Evolutionary conservation across 768 basidiomycete species (phyloP).

Genomic region (Mycena galopus): DNA sequence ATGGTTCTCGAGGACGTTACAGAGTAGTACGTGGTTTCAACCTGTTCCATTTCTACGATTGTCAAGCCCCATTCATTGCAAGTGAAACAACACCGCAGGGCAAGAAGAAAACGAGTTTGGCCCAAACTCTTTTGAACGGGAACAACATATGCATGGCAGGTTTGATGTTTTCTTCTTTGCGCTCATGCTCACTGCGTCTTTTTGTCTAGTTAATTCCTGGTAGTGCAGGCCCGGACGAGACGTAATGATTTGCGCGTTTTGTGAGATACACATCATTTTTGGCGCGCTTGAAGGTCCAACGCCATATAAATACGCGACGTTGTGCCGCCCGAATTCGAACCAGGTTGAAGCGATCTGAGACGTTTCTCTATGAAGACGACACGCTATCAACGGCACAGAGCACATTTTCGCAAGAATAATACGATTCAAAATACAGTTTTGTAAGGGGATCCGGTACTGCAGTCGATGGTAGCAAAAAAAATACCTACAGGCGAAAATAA

Average conservation of each 20-base stretch:
- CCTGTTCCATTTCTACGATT: background rate
- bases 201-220: conserved; percentile 74
- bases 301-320: background rate
- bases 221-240: conserved; percentile 73
- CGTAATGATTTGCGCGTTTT: conserved; percentile 2
- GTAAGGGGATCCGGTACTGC: background rate
- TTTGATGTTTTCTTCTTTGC: conserved; percentile 11
- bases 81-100: conserved; percentile 92
- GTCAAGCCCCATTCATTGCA: background rate
- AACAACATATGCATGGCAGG: conserved; percentile 97
- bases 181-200: conserved; percentile 16
- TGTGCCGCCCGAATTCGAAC: background rate
- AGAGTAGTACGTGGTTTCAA: conserved; percentile 80
- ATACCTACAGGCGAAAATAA: background rate
- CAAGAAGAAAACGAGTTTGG: conserved; percentile 82
- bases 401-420: background rate
- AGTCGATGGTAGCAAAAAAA: background rate
- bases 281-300: background rate
- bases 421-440: background rate
- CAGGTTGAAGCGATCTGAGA: too few species aligned
- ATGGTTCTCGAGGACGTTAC: conserved; percentile 97
- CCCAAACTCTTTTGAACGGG: conserved; percentile 92
- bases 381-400: too few species aligned
- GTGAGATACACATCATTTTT: background rate
- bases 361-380: too few species aligned